phyloP scores from a whole-genome alignment of 164 flowering plant genomes.

The Cinnamomum micranthum region DNA sequence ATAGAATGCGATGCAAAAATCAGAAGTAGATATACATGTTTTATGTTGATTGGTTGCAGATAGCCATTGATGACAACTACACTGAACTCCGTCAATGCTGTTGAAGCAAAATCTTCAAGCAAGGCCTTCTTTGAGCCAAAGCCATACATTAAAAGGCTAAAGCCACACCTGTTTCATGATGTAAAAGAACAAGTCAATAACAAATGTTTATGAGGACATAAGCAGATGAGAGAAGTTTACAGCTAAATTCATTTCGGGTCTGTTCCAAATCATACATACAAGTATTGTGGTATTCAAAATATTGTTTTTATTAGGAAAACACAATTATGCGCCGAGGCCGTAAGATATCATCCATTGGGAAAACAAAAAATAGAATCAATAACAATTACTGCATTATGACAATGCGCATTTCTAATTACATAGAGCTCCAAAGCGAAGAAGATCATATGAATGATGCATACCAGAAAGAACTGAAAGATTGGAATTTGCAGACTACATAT shows the following conservation, averaged over 20 bases:
- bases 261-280: neutral
- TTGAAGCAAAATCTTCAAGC: conserved; percentile 93
- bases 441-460: neutral
- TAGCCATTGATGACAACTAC: conserved; percentile 91
- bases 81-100: conserved; percentile 59
- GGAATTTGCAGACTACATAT: neutral
- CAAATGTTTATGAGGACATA: neutral
- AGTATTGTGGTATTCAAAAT: neutral
- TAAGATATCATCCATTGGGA: neutral
- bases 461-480: neutral
- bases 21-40: conserved; percentile 47
- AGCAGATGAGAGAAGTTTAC: neutral
- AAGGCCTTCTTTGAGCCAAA: conserved; percentile 90
- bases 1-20: neutral
- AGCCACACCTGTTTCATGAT: conserved; percentile 59
- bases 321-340: neutral
- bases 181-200: neutral
- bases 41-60: conserved; percentile 76
- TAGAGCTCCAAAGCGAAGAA: neutral
- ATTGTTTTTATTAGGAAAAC: neutral
- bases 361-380: neutral
- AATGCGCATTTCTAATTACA: neutral
- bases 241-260: neutral
- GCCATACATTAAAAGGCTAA: conserved; percentile 89
- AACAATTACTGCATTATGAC: no score